Evolutionary conservation across 2,329 filamentous ascomycete species (phyloP).

Genomic region (Scortechinia acanthostroma): DNA sequence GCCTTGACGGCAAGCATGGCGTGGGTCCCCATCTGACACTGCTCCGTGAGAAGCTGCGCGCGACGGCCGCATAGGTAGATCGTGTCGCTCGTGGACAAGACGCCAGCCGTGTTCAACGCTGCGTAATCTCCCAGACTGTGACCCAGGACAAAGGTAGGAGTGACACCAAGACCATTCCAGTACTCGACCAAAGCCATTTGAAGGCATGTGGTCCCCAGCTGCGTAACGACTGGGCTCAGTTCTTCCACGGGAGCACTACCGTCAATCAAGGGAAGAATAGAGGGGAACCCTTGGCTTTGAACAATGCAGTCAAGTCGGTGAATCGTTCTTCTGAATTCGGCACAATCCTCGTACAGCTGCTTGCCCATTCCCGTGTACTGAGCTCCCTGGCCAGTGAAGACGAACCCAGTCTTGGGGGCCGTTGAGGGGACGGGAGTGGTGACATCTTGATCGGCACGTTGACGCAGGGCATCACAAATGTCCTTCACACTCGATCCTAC

Average conservation of each 20-base stretch:
- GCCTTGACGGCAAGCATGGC: slow-evolving; percentile 51
- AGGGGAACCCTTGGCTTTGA: slow-evolving; percentile 13
- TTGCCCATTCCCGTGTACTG: slow-evolving; percentile 15
- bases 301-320: slow-evolving; percentile 11
- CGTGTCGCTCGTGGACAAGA: slow-evolving; percentile 48
- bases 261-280: slow-evolving; percentile 28
- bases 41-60: slow-evolving; percentile 41
- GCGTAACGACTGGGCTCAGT: slow-evolving; percentile 13
- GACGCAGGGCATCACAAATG: not conserved
- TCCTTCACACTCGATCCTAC: slow-evolving; percentile 2
- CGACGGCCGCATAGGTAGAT: slow-evolving; percentile 49
- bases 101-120: slow-evolving; percentile 47
- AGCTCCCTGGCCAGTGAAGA: slow-evolving; percentile 18
- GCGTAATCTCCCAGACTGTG: slow-evolving; percentile 53
- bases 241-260: slow-evolving; percentile 10
- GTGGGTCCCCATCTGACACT: slow-evolving; percentile 45
- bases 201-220: slow-evolving; percentile 20
- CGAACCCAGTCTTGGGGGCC: slow-evolving; percentile 9
- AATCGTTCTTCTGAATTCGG: slow-evolving; percentile 12
- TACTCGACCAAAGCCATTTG: slow-evolving; percentile 25
- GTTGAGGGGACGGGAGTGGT: not conserved
- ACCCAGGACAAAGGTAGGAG: slow-evolving; percentile 28
- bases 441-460: not conserved
- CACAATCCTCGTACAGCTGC: slow-evolving; percentile 11
- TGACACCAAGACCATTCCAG: slow-evolving; percentile 26